Conservation (phyloP, 2,329 filamentous ascomycete species). For the Epichloe aotearoae region DNA sequence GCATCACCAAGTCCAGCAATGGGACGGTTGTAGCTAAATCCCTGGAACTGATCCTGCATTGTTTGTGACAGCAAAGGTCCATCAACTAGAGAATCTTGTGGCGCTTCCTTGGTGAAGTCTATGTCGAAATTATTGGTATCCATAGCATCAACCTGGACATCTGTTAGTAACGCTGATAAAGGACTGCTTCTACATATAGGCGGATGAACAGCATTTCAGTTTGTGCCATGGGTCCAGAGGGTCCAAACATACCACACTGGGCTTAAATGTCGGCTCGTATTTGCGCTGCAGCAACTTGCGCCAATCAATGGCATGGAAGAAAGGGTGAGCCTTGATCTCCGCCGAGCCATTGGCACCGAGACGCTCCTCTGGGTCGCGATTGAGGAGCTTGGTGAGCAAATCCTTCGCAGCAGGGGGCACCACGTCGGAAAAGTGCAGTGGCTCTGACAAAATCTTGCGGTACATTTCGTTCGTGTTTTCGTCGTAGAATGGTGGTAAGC, state of each 20-base stretch:
- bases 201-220: no score
- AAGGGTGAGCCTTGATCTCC: slow-evolving; percentile 97
- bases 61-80: slow-evolving; percentile 85
- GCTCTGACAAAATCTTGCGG: slow-evolving; percentile 93
- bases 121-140: slow-evolving; percentile 88
- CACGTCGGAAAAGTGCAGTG: slow-evolving; percentile 88
- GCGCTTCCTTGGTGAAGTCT: slow-evolving; percentile 82
- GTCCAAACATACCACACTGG: slow-evolving; percentile 65
- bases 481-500: slow-evolving; percentile 93
- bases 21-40: slow-evolving; percentile 94
- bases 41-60: slow-evolving; percentile 89
- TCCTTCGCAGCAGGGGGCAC: slow-evolving; percentile 90
- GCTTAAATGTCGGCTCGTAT: slow-evolving; percentile 96
- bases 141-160: slow-evolving; percentile 59
- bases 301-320: slow-evolving; percentile 99
- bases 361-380: slow-evolving; percentile 80
- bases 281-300: slow-evolving; percentile 92
- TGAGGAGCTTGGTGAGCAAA: slow-evolving; percentile 76
- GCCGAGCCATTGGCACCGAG: slow-evolving; percentile 86
- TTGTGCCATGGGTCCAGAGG: neutral
- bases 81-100: slow-evolving; percentile 86
- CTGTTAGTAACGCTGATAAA: neutral
- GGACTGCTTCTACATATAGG: no score
- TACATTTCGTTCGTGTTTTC: slow-evolving; percentile 99
- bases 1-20: slow-evolving; percentile 87